Conservation (phyloP, 2,329 filamentous ascomycete species). For the Calonectria crousiana region DNA sequence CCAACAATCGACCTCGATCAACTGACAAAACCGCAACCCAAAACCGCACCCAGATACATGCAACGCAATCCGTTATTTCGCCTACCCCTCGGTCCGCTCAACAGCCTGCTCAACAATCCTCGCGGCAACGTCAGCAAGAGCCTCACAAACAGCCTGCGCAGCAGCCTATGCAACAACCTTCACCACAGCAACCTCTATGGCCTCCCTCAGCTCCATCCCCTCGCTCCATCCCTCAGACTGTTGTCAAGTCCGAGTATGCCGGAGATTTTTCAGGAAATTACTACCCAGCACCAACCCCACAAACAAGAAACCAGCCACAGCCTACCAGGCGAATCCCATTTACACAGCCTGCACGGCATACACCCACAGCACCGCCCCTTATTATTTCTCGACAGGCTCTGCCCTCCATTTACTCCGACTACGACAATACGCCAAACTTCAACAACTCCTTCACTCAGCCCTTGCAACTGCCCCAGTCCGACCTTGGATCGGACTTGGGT, state of each 20-base stretch:
- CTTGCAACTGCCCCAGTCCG: not conserved
- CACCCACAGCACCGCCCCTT: not conserved
- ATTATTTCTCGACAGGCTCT: not conserved
- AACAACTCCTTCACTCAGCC: not conserved
- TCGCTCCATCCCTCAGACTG: not conserved
- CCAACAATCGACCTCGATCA: not conserved
- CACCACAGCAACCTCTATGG: not conserved
- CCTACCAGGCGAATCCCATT: not conserved
- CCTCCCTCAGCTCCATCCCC: not conserved
- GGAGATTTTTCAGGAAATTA: not conserved
- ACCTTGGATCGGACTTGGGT: not conserved
- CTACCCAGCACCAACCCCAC: not conserved
- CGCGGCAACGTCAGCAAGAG: not conserved
- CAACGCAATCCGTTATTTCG: not conserved
- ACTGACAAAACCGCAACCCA: not conserved
- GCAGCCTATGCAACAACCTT: not conserved
- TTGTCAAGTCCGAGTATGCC: not conserved
- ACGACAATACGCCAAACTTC: not conserved
- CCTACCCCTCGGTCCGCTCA: not conserved
- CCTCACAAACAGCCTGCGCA: not conserved
- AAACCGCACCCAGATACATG: not conserved
- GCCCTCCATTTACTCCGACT: not conserved
- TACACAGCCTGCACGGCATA: not conserved
- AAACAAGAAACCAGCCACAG: not conserved
- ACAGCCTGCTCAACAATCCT: not conserved